Base-by-base conservation (phyloP, 345 rosid species). In the Syzygium oleosum region DNA sequence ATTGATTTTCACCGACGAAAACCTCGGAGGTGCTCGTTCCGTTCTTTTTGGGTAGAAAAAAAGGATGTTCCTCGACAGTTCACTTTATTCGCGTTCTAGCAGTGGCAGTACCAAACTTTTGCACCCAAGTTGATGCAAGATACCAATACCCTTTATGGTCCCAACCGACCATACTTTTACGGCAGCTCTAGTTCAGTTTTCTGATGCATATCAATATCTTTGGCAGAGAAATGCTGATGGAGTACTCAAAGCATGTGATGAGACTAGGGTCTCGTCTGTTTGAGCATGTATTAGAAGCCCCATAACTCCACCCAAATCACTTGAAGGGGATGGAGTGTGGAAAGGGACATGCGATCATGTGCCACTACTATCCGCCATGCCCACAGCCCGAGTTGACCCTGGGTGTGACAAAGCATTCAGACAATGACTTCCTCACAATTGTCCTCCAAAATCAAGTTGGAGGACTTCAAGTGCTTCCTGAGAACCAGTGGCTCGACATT, bases 371-470 rank as follows among this genome's bases (percentile, higher is more conserved):
- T 84, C 94, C 94, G 12, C 88, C 91, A 0, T 94, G 96, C 86
- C 96, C 95, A 3, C 89, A 91, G 90, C 94, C 96, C 56, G 94
- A 92, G 51, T 88, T 92, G 34, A 90, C 96, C 53, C 11, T 93
- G 58, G 95, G 95, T 56, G 56, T 92, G 85, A 88, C 90, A 87
- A 58, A 85, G 53, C 95, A 93, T 25, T n/a, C 92, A 2, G 95
- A 93, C 89, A 78, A 22, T 78, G 86, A 88, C 86, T 93, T 93
- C 83, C 84, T 94, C 41, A 92, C 94, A 1, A 89, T 93, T 19
- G 94, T 93, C 61, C 92, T 93, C 65, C 94, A 92, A 17, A 94
- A 94, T 91, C 88, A 90, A 56, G 23, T 56, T 56, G n/a, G n/a
- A 58, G 61, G 61, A 56, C 61, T 23, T 56, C 61, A 23, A 23